Conservation (phyloP, 495 filamentous ascomycete genomes). For the Geopyxis carbonaria region DNA sequence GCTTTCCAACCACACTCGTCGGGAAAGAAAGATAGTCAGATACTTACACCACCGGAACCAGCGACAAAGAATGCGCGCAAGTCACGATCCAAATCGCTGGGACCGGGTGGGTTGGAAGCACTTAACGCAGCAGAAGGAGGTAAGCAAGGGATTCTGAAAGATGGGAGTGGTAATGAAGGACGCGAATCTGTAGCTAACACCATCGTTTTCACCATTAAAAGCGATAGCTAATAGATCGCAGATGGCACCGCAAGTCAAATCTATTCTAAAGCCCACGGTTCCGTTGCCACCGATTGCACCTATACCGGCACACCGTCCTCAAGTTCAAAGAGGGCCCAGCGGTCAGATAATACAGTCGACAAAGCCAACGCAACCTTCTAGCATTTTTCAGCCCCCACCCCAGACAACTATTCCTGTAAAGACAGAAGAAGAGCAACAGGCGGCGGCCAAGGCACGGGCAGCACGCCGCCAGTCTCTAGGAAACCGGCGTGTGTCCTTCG, state of each 20-base stretch:
- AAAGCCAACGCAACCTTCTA: conserved; percentile 13
- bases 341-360: conserved; percentile 26
- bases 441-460: conserved; percentile 59
- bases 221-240: conserved; percentile 32
- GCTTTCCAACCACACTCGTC: conserved; percentile 43
- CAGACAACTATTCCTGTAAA: conserved; percentile 34
- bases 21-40: conserved; percentile 21
- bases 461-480: conserved; percentile 82
- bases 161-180: conserved; percentile 58
- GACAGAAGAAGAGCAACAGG: conserved; percentile 68
- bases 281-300: conserved; percentile 36
- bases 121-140: conserved; percentile 26
- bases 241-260: conserved; percentile 43
- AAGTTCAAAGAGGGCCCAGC: conserved; percentile 23
- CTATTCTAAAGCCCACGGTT: conserved; percentile 74
- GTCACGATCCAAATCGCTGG: conserved; percentile 84
- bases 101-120: conserved; percentile 72
- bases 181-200: conserved; percentile 10
- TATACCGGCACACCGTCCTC: conserved; percentile 18
- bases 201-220: background rate
- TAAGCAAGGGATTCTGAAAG: conserved; percentile 29
- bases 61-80: conserved; percentile 39
- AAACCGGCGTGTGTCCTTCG: conserved; percentile 89
- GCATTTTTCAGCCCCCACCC: conserved; percentile 8
- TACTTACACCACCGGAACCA: conserved; percentile 28